Evolutionary conservation across 164 flowering plant species (phyloP).

Genomic region (Nelumbo lutea): DNA sequence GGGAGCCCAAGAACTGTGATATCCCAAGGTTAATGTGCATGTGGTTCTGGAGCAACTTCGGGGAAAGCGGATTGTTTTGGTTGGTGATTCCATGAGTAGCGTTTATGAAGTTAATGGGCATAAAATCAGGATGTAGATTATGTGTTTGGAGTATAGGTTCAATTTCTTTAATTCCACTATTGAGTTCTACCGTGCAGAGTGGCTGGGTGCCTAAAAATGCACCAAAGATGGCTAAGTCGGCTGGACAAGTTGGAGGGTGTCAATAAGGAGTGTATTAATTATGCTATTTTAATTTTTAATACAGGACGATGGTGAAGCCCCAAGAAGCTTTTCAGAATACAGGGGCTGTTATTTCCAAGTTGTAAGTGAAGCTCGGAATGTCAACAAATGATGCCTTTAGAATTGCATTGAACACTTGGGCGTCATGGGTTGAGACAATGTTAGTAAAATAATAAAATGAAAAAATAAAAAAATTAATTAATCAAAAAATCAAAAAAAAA

Average conservation of each 20-base stretch:
- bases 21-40: conserved; percentile 49
- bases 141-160: conserved; percentile 54
- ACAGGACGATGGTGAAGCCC: conserved; percentile 90
- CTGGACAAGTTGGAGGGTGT: conserved; percentile 63
- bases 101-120: conserved; percentile 76
- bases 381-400: too few species aligned
- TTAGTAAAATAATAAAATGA: too few species aligned
- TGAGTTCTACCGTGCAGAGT: conserved; percentile 63
- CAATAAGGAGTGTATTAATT: conserved; percentile 55
- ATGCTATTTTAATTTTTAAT: conserved; percentile 74
- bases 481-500: too few species aligned
- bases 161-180: conserved; percentile 44
- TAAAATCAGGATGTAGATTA: conserved; percentile 55
- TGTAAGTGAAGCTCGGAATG: too few species aligned
- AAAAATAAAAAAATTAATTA: too few species aligned
- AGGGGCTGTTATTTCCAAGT: too few species aligned
- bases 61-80: conserved; percentile 70
- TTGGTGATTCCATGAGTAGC: conserved; percentile 86
- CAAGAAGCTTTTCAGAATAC: conserved; percentile 60
- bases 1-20: conserved; percentile 82
- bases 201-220: conserved; percentile 41
- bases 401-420: too few species aligned
- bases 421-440: too few species aligned
- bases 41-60: conserved; percentile 45
- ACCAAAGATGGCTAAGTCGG: conserved; percentile 56